Evolutionary conservation across 306 rosid species (phyloP), one percentile per base, ranked within the genome.

Genomic region (Sesbania bispinosa): DNA sequence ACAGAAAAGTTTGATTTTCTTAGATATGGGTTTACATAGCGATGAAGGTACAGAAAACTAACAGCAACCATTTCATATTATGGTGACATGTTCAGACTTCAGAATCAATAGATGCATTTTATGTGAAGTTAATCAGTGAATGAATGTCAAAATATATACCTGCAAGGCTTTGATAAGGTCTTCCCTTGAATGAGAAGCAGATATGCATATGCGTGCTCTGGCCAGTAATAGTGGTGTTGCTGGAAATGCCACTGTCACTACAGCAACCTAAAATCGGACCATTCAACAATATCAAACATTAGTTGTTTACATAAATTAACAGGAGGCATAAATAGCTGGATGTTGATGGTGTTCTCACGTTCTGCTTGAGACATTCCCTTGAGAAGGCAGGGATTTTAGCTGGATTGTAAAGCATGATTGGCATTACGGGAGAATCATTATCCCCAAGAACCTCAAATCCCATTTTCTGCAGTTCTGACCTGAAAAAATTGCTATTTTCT

Each of bases 321-420:
- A 53, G 14, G 38, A 18, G 54, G 43, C 18, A 54, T 42, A 75
- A 64, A 51, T 24, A 30, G 67, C 46, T 46, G 55, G 19, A 53
- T 62, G 8, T 5, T 5, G 1, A 46, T 46, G 39, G 39, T 14
- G 18, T 7, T 4, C 96, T 85, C 79, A 90, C 93, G 64, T 85
- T 85, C 78, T 82, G 93, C 77, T 74, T 85, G 15, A 90, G 96
- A 67, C 96, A 90, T 77, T 84, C 93, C 74, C 93, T 82, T 2
- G 96, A 90, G 57, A 90, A 90, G 80, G 96, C 96, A 46, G 96
- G 96, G 62, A 87, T 90, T 80, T 90, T 90, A 47, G 93, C 88
- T 8, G 96, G 91, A 55, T 88, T 86, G 88, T 89, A 89, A 62
- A 87, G 88, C 96, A 89, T 89, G 70, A 89, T 87, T 42, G 96